phyloP scores from a whole-genome alignment of 305 asterid genomes.

The Fraxinus xanthoxyloides region DNA sequence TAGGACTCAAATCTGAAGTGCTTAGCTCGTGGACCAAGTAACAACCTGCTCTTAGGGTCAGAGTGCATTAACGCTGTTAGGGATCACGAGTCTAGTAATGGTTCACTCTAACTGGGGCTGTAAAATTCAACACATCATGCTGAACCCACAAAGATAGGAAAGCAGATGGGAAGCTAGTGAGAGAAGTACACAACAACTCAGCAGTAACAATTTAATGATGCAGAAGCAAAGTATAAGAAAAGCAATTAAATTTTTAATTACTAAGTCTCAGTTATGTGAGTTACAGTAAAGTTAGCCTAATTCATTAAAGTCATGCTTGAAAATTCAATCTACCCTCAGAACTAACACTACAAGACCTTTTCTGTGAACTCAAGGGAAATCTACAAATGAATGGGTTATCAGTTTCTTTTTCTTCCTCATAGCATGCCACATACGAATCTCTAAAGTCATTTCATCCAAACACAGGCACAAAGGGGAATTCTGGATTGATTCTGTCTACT shows the following conservation, averaged over 20 bases:
- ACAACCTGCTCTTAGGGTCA: background rate
- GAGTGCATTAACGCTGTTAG: background rate
- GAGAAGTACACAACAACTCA: background rate
- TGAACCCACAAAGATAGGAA: background rate
- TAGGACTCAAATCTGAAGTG: background rate
- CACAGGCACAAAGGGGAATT: background rate
- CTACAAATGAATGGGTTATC: background rate
- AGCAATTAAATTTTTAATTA: background rate
- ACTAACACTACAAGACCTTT: background rate
- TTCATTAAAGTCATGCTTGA: background rate
- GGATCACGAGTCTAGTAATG: background rate
- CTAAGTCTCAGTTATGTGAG: background rate
- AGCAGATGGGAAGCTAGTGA: background rate
- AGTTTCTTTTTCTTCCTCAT: background rate
- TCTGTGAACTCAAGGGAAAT: background rate
- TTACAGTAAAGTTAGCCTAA: background rate
- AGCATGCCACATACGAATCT: background rate
- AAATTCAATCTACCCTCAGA: background rate
- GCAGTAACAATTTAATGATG: background rate
- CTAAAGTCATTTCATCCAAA: background rate
- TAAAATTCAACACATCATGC: background rate
- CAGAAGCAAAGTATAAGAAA: background rate
- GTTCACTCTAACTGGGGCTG: background rate
- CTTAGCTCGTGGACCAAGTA: background rate
- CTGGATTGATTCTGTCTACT: background rate